phyloP scores from a whole-genome alignment of 2,329 filamentous ascomycete species.

The Leptographium procerum region DNA sequence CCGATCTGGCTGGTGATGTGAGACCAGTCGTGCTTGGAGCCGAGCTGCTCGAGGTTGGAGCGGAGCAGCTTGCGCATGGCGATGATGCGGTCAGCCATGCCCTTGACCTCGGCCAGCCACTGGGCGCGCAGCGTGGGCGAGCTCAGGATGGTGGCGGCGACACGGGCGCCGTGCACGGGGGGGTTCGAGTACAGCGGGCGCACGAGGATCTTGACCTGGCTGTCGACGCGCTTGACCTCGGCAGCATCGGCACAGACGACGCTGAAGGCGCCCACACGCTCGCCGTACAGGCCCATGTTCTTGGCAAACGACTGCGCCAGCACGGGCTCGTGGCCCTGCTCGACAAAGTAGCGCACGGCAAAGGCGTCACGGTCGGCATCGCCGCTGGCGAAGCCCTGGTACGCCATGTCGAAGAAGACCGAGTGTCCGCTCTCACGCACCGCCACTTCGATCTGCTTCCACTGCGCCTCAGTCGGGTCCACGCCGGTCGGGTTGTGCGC shows the following conservation, averaged over 20 bases:
- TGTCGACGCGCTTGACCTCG: slow-evolving; percentile 89
- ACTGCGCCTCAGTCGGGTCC: slow-evolving; percentile 85
- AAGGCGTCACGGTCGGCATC: slow-evolving; percentile 89
- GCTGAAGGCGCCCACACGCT: slow-evolving; percentile 95
- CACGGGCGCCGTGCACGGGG: slow-evolving; percentile 88
- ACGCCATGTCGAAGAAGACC: slow-evolving; percentile 98
- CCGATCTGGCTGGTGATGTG: slow-evolving; percentile 98
- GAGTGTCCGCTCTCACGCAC: slow-evolving; percentile 82
- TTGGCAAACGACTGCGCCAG: slow-evolving; percentile 95
- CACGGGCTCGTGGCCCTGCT: slow-evolving; percentile 79
- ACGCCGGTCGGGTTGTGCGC: slow-evolving; percentile 97
- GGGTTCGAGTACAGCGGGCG: slow-evolving; percentile 98
- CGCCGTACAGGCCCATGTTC: slow-evolving; percentile 99
- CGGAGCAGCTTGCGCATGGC: slow-evolving; percentile 92
- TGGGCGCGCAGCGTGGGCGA: slow-evolving; percentile 75
- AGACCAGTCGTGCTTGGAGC: slow-evolving; percentile 94
- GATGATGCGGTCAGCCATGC: slow-evolving; percentile 98
- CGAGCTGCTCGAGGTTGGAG: slow-evolving; percentile 87
- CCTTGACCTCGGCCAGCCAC: slow-evolving; percentile 95
- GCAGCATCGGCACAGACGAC: slow-evolving; percentile 65
- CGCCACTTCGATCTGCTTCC: slow-evolving; percentile 77
- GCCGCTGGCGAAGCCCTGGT: slow-evolving; percentile 94
- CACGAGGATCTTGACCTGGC: slow-evolving; percentile 96
- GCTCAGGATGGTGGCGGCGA: slow-evolving; percentile 87
- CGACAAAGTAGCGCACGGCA: slow-evolving; percentile 83